Evolutionary conservation across 2,329 filamentous ascomycete species (phyloP), one percentile per base, ranked within the genome.

Genomic region (Aureobasidium uvarum): DNA sequence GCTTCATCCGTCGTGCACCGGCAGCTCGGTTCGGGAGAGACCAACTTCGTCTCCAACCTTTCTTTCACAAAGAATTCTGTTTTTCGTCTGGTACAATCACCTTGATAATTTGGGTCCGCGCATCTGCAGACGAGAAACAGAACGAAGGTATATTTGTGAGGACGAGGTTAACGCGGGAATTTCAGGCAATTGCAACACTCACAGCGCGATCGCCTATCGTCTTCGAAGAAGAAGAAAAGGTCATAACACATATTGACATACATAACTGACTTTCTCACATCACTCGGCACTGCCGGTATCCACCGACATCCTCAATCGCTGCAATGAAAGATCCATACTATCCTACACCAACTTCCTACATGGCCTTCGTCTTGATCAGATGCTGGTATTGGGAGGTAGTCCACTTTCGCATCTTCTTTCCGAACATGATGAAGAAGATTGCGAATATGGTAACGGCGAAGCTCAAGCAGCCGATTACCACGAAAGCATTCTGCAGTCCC

Each of bases 401-500:
- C 58, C 50, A 54, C 39, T 51, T 63, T 41, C 66, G 45, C 45
- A 58, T 52, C 20, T 36, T 38, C 58, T 67, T 67, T 14, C 66
- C 66, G 45, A 66, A 67, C 28, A 56, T 8, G n/a, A 67, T 66
- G 51, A 67, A 67, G 45, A 66, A 43, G 8, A 63, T 33, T 8
- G 66, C 55, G 14, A 64, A 56, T n/a, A 55, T 45, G 43, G 66
- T 67, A 20, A 66, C 51, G 14, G 59, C 55, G 55, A 66, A 62
- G 33, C 64, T 65, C 48, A 68, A 54, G 20, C 54, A 52, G 8
- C 67, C 67, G 11, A 65, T 50, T 28, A 62, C 45, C 18, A 69
- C 62, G 23, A 69, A 68, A 28, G 67, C 58, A 45, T 68, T 68
- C 48, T 68, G 66, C 20, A 50, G 39, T 11, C 62, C 62, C 55